These are phyloP conservation scores for Yarrowia bubula DNA, from an alignment of 805 yeast genomes.

Conservation along the genomic window DNA sequence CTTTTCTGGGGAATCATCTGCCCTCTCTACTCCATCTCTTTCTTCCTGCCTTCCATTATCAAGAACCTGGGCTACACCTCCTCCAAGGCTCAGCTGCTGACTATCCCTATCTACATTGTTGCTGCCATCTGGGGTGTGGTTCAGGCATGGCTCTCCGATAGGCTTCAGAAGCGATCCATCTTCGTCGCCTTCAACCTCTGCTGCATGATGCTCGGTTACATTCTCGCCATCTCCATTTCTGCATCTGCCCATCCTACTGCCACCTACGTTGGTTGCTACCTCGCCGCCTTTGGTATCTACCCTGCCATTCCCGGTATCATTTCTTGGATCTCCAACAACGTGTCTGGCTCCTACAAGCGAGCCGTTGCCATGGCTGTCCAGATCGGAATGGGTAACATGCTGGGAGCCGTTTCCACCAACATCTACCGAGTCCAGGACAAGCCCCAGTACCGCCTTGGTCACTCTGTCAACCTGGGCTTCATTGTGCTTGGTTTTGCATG, in stretches of 20 bases:
- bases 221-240: constrained; percentile 48
- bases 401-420: constrained; percentile 58
- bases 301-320: constrained; percentile 58
- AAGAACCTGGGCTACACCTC: constrained; percentile 57
- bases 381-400: constrained; percentile 64
- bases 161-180: constrained; percentile 39
- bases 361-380: constrained; percentile 54
- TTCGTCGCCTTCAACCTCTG: constrained; percentile 34
- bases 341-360: constrained; percentile 57
- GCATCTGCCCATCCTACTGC: constrained; percentile 36
- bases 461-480: constrained; percentile 49
- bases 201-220: constrained; percentile 41
- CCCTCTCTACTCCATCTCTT: constrained; percentile 60
- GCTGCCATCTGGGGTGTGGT: constrained; percentile 38
- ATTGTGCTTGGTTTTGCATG: constrained; percentile 38
- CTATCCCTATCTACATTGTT: constrained; percentile 46
- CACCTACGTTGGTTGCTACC: constrained; percentile 55
- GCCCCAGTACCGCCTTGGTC: constrained; percentile 54
- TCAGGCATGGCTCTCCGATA: constrained; percentile 35
- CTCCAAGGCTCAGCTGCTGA: constrained; percentile 50
- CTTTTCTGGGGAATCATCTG: constrained; percentile 54
- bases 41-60: constrained; percentile 57
- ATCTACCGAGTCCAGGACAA: constrained; percentile 53
- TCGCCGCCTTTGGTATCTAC: constrained; percentile 53
- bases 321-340: constrained; percentile 58